Evolutionary conservation across 352 stramenopile genomes (phyloP), one percentile per base, ranked within the genome.

Genomic region (Thraustochytrium aureum): DNA sequence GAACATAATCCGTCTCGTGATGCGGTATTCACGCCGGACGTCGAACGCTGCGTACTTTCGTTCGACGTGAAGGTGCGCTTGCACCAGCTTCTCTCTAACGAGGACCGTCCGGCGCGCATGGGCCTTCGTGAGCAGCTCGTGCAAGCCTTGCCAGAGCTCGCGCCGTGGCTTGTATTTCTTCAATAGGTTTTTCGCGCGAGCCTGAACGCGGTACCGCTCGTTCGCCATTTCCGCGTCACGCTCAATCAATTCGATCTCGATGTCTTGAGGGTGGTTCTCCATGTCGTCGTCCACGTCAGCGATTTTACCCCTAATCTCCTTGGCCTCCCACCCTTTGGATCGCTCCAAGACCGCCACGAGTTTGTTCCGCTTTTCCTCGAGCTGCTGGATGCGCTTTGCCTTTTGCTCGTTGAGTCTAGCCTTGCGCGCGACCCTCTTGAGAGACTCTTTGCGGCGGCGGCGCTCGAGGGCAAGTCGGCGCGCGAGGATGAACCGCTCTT

Each of bases 1-100:
- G 39, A 79, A 79, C 69, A 79, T 79, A 35, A 79, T 79, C 12
- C 69, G 69, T 30, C 69, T 41, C 47, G 39, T 61, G 26, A 79
- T 50, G 35, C 69, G 33, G 56, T 56, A 79, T 35, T 79, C 69
- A 12, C 56, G 50, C 3, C n/a, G 50, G 45, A 50, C 52, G 6
- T 79, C 69, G 2, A 74, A 20, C 2, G 69, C 41, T 20, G 61
- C 50, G 1, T 35, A 14, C 17, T 61, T 56, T 5, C 37, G 37
- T 39, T 79, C 69, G 14, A 47, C 69, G 6, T 65, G 69, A 2
- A 30, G 22, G 35, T 79, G 66, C 12, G 69, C 69, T n/a, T 79
- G 7, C 7, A n/a, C 17, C 10, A 79, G 69, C 39, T 79, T 79
- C 0, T 33, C n/a, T 12, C 39, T 41, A 26, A 72, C 22, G 10